Base-by-base conservation (phyloP, 2,329 filamentous ascomycete genomes). In the Arachnomyces sp. region DNA sequence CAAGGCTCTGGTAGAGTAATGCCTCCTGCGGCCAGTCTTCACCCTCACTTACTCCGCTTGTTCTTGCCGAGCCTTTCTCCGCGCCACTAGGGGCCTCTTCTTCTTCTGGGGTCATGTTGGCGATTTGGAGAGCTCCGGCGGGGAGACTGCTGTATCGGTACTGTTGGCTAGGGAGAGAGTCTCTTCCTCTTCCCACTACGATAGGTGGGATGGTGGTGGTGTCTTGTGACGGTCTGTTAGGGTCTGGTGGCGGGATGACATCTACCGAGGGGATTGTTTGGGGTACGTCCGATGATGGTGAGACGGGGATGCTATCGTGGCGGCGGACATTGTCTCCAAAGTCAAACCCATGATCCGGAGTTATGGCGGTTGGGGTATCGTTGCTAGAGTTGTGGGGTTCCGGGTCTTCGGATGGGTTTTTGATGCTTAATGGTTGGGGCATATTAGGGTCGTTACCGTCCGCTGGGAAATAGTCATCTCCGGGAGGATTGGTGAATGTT, bases 21-120 rank as follows among this genome's bases (percentile, higher is more conserved):
- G 63, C 62, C 48, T 66, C 63, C 38, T 61, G 61, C 3, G 62
- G 57, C 62, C 63, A 67, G 30, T 66, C 61, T 21, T 56, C 52
- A n/a, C 50, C 42, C 2, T 40, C 47, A 25, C 56, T 53, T 15
- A 49, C 44, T 4, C 48, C 52, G 14, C 47, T 42, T 29, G 50
- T 44, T 12, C 41, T 49, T 31, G 39, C 15, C 31, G 40, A 40
- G 11, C 45, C 45, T 18, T 52, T 44, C 34, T 42, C 43, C 14
- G 31, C 43, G 35, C 16, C 12, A 28, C 31, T 39, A 29, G 48
- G 21, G 12, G 32, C 28, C 29, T 13, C 17, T 31, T 49, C 44
- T 28, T 40, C 34, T 7, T 40, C 28, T 33, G 46, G 17, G 30
- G 45, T 21, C 32, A 34, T 16, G 12, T 34, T 32, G 18, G 36